phyloP scores from a whole-genome alignment of 192 early-diverging fungal genomes.

The Coemansia sp. region DNA sequence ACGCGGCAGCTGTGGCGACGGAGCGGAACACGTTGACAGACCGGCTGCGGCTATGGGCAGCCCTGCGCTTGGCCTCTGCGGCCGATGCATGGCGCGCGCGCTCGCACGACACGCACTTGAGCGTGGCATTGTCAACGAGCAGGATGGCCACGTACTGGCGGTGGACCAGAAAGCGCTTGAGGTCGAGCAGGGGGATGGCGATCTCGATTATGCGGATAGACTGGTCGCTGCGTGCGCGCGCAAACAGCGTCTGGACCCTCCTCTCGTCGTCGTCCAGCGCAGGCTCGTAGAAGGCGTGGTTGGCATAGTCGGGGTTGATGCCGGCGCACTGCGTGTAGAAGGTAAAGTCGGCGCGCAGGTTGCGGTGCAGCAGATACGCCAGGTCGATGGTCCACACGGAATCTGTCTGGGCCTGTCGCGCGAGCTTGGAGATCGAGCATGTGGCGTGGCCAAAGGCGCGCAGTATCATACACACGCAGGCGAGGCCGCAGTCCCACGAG shows the following conservation, averaged over 20 bases:
- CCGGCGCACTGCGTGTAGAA: slow-evolving; percentile 88
- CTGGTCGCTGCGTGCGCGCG: slow-evolving; percentile 62
- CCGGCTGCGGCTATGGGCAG: slow-evolving; percentile 11
- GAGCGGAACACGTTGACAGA: slow-evolving; percentile 25
- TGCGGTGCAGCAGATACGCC: slow-evolving; percentile 70
- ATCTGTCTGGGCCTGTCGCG: slow-evolving; percentile 55
- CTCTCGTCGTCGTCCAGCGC: slow-evolving; percentile 67
- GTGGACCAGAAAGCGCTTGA: slow-evolving; percentile 77
- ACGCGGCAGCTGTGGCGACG: background rate
- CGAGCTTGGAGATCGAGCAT: slow-evolving; percentile 57
- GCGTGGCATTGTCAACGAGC: slow-evolving; percentile 68
- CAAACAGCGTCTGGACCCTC: slow-evolving; percentile 74
- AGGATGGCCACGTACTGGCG: slow-evolving; percentile 73
- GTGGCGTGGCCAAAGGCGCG: slow-evolving; percentile 58
- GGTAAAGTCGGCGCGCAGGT: slow-evolving; percentile 77
- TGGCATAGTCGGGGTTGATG: slow-evolving; percentile 68
- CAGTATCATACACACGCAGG: slow-evolving; percentile 78
- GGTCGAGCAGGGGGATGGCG: slow-evolving; percentile 73
- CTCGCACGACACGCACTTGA: slow-evolving; percentile 65
- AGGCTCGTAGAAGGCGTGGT: slow-evolving; percentile 66
- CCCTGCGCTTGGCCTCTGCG: slow-evolving; percentile 8
- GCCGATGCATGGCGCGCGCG: slow-evolving; percentile 19
- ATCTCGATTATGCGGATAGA: slow-evolving; percentile 70
- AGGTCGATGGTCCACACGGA: slow-evolving; percentile 91
- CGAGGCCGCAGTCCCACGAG: slow-evolving; percentile 86